phyloP scores from a whole-genome alignment of 177 flowering plant species.

The Telopea speciosissima region DNA sequence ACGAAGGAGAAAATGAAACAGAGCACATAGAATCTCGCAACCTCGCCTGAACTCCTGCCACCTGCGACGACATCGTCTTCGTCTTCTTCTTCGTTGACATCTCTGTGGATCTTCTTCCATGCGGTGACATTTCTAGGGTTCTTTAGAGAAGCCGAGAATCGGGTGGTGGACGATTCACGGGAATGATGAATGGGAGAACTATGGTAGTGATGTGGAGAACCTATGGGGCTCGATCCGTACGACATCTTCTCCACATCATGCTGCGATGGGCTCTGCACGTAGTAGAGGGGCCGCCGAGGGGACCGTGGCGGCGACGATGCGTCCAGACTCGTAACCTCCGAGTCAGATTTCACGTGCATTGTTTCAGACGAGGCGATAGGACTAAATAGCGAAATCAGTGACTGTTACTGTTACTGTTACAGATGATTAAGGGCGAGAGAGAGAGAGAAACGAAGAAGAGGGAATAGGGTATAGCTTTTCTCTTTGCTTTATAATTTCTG shows the following conservation, averaged over 20 bases:
- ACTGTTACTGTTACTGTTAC: background rate
- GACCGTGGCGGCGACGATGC: constrained; percentile 65
- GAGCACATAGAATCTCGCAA: constrained; percentile 33
- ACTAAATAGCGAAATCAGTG: background rate
- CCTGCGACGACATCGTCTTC: constrained; percentile 23
- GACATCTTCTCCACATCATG: constrained; percentile 90
- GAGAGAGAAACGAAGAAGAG: background rate
- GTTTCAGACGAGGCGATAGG: background rate
- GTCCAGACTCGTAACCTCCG: constrained; percentile 75
- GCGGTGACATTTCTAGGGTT: constrained; percentile 24
- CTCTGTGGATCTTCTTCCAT: constrained; percentile 36
- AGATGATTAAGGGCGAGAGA: background rate
- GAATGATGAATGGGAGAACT: constrained; percentile 82
- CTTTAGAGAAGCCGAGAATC: constrained; percentile 73
- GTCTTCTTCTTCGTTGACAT: constrained; percentile 28
- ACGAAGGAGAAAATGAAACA: constrained; percentile 49
- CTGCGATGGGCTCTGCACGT: constrained; percentile 93
- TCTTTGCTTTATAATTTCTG: too few relatives aligned
- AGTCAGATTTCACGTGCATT: constrained; percentile 86
- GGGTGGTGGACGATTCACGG: constrained; percentile 76
- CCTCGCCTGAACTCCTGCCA: constrained; percentile 7
- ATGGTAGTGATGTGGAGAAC: constrained; percentile 61
- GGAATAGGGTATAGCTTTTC: too few relatives aligned
- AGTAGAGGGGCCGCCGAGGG: constrained; percentile 66
- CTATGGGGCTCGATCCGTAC: constrained; percentile 64